Evolutionary conservation across 768 basidiomycete species (phyloP).

Genomic region (Naganishia kalamii): DNA sequence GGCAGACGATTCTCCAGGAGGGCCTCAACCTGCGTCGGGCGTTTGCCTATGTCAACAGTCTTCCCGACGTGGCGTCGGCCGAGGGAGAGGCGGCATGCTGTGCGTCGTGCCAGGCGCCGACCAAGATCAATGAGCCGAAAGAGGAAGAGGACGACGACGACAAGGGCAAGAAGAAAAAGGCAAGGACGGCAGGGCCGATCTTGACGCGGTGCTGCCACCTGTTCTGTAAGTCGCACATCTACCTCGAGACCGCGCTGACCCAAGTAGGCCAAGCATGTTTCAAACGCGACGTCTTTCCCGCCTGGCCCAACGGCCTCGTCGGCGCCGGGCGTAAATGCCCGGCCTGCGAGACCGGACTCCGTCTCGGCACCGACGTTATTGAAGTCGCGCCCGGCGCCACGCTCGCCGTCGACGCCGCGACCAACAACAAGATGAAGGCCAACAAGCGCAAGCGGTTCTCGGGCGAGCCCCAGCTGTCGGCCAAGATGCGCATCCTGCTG

Average conservation of each 20-base stretch:
- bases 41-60: slow-evolving; percentile 59
- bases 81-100: slow-evolving; percentile 16
- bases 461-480: slow-evolving; percentile 58
- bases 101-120: slow-evolving; percentile 15
- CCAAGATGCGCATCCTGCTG: slow-evolving; percentile 79
- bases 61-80: not conserved
- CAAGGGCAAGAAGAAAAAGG: slow-evolving; percentile 28
- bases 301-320: slow-evolving; percentile 66
- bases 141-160: slow-evolving; percentile 45
- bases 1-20: slow-evolving; percentile 65
- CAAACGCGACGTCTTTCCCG: slow-evolving; percentile 66
- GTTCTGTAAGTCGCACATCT: slow-evolving; percentile 56
- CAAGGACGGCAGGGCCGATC: slow-evolving; percentile 50
- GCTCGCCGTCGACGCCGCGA: slow-evolving; percentile 46
- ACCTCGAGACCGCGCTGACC: not conserved
- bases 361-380: slow-evolving; percentile 63
- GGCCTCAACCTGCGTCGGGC: slow-evolving; percentile 71
- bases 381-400: slow-evolving; percentile 65
- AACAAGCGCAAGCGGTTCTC: slow-evolving; percentile 52
- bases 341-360: slow-evolving; percentile 66
- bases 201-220: slow-evolving; percentile 91
- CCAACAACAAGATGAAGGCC: slow-evolving; percentile 64
- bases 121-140: slow-evolving; percentile 14
- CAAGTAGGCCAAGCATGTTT: slow-evolving; percentile 58
- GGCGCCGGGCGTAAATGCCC: slow-evolving; percentile 64